phyloP scores from a whole-genome alignment of 1,284 basidiomycete species.

The Sutorius eximius region DNA sequence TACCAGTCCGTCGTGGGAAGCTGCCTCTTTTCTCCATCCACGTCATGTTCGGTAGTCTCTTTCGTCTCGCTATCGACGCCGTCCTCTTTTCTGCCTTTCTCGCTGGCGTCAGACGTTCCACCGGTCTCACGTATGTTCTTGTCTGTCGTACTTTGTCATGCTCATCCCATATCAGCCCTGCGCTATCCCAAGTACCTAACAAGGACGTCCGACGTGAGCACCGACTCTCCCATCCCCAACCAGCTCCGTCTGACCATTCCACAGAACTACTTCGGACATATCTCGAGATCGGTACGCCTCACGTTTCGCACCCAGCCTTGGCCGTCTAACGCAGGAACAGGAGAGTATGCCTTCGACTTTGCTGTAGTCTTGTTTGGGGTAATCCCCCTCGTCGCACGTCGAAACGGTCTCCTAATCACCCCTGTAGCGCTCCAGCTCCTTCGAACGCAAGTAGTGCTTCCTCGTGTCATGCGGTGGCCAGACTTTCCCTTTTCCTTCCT shows the following conservation, averaged over 20 bases:
- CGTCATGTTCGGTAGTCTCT: constrained; percentile 59
- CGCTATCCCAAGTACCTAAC: constrained; percentile 70
- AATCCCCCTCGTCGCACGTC: constrained; percentile 30
- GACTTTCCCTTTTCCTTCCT: background rate
- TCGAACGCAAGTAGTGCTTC: constrained; percentile 50
- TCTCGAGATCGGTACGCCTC: constrained; percentile 67
- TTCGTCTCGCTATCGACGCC: constrained; percentile 77
- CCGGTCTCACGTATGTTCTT: constrained; percentile 71
- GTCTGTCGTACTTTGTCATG: background rate
- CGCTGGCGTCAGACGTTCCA: constrained; percentile 76
- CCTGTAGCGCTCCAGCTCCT: constrained; percentile 66
- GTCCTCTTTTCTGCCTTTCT: constrained; percentile 75
- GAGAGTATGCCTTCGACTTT: constrained; percentile 82
- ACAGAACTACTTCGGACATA: constrained; percentile 71
- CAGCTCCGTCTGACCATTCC: constrained; percentile 8
- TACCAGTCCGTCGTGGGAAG: constrained; percentile 12
- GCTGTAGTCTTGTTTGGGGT: constrained; percentile 79
- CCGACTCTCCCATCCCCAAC: background rate
- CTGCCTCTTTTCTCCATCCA: background rate
- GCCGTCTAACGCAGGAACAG: constrained; percentile 27
- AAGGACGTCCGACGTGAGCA: constrained; percentile 79
- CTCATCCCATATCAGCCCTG: constrained; percentile 49
- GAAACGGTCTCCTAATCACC: constrained; percentile 4
- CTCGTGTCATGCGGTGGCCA: background rate
- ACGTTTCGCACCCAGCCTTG: background rate